Conservation (phyloP, 2,329 filamentous ascomycete genomes). For the Colletotrichum cuscutae region DNA sequence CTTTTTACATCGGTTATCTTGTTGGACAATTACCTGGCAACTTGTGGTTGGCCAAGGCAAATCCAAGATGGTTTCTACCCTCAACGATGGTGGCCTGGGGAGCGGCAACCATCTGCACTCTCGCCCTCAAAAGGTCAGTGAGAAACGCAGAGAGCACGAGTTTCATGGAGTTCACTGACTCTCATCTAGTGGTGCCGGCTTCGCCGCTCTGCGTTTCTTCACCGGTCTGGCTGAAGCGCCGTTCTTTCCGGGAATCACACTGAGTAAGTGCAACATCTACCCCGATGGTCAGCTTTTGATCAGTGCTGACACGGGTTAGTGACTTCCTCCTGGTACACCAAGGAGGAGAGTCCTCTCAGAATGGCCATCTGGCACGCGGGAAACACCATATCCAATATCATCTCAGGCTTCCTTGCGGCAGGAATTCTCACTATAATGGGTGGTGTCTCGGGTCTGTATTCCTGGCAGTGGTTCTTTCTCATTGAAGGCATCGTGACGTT, state of each 20-base stretch:
- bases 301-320: conserved; percentile 32
- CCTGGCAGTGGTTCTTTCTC: conserved; percentile 59
- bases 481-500: conserved; percentile 51
- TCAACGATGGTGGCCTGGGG: conserved; percentile 53
- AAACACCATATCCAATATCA: conserved; percentile 56
- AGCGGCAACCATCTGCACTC: conserved; percentile 53
- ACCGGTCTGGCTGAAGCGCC: conserved; percentile 44
- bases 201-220: conserved; percentile 41
- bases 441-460: conserved; percentile 46
- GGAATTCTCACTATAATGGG: conserved; percentile 57
- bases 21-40: conserved; percentile 56
- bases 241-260: conserved; percentile 59
- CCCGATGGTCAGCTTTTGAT: background rate
- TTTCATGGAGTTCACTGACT: background rate
- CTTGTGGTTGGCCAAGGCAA: conserved; percentile 51
- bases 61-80: conserved; percentile 48
- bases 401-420: conserved; percentile 56
- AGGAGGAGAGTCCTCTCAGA: conserved; percentile 51
- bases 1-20: conserved; percentile 57
- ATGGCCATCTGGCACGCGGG: conserved; percentile 57
- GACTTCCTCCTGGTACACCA: conserved; percentile 57
- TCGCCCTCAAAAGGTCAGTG: conserved; percentile 46
- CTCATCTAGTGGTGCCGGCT: conserved; percentile 36
- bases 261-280: conserved; percentile 40
- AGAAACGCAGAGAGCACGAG: background rate